These are phyloP conservation scores for Podosphaera aphanis DNA, from an alignment of 2,329 filamentous ascomycete species.

Conservation along the genomic window DNA sequence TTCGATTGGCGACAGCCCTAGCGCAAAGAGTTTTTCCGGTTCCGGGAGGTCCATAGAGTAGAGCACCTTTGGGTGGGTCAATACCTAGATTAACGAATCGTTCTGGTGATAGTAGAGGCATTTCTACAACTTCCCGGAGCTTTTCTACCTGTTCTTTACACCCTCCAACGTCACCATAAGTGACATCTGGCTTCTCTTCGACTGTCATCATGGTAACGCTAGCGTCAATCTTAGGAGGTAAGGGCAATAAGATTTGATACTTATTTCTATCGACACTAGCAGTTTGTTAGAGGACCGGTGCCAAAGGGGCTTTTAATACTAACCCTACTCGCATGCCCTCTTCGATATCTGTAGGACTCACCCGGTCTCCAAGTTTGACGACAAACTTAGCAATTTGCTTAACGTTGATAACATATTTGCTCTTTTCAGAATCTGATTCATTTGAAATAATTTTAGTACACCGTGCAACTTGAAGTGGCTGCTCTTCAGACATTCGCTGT, in stretches of 20 bases:
- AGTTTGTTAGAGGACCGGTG: background rate
- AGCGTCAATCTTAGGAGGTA: slow-evolving; percentile 95
- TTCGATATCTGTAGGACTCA: slow-evolving; percentile 95
- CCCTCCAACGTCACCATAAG: slow-evolving; percentile 92
- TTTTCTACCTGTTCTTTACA: slow-evolving; percentile 99
- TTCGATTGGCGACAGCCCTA: slow-evolving; percentile 88
- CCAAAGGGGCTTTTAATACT: slow-evolving; percentile 8
- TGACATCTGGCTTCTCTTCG: slow-evolving; percentile 97
- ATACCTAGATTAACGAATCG: slow-evolving; percentile 97
- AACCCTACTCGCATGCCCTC: slow-evolving; percentile 93
- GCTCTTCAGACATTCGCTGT: slow-evolving; percentile 96
- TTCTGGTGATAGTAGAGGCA: slow-evolving; percentile 88
- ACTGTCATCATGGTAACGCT: slow-evolving; percentile 99
- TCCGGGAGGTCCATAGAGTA: slow-evolving; percentile 88
- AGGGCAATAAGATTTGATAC: slow-evolving; percentile 90
- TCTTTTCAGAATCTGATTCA: slow-evolving; percentile 88
- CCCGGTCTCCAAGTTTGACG: slow-evolving; percentile 86
- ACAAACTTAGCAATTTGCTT: slow-evolving; percentile 99
- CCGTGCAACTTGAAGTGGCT: slow-evolving; percentile 85
- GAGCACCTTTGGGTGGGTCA: slow-evolving; percentile 88
- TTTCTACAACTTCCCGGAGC: slow-evolving; percentile 92
- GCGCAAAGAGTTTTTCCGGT: slow-evolving; percentile 99
- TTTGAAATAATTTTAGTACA: slow-evolving; percentile 99
- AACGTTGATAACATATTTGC: slow-evolving; percentile 99
- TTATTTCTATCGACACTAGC: slow-evolving; percentile 78